Percentiles rank a stretch among this genome's conserved stretches.
phyloP scores from a whole-genome alignment of 768 basidiomycete species.

The Amylocystis lapponica region DNA sequence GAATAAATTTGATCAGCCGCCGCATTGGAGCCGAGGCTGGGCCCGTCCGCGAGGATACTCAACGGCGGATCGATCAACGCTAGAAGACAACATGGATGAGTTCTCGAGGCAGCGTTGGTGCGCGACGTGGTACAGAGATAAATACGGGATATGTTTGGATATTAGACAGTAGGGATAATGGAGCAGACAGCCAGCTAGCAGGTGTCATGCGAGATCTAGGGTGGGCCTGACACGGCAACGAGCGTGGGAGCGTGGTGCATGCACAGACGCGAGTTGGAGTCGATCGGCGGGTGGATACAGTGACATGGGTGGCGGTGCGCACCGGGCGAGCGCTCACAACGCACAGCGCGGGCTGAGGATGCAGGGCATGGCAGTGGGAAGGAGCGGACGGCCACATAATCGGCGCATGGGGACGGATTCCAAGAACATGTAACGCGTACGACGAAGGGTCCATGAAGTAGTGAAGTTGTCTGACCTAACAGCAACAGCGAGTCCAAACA shows the following conservation, averaged over 20 bases:
- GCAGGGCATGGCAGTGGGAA: not conserved
- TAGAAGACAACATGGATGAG: no score
- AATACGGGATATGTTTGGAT: no score
- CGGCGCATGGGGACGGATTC: slow-evolving; percentile 2
- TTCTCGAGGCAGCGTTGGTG: no score
- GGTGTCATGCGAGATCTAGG: not conserved
- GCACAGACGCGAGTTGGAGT: slow-evolving; percentile 5
- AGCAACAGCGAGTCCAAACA: no score
- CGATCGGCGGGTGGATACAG: not conserved
- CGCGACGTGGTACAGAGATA: no score
- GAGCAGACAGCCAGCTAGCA: not conserved
- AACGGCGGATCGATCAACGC: no score
- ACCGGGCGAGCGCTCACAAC: not conserved
- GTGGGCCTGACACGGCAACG: not conserved
- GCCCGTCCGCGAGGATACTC: no score
- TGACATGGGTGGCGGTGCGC: not conserved
- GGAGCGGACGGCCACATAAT: slow-evolving; percentile 5
- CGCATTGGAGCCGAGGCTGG: no score
- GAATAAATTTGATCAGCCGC: no score
- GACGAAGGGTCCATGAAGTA: slow-evolving; percentile 1
- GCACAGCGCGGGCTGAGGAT: not conserved
- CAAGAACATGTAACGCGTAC: slow-evolving; percentile 4
- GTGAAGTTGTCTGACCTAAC: no score
- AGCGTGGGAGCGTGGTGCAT: slow-evolving; percentile 2
- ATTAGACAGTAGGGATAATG: not conserved